A percentile compares a stretch with the other conserved stretches of the same genome.
Conservation (phyloP, 1,139 yeast species). For the Geotrichum candidum region DNA sequence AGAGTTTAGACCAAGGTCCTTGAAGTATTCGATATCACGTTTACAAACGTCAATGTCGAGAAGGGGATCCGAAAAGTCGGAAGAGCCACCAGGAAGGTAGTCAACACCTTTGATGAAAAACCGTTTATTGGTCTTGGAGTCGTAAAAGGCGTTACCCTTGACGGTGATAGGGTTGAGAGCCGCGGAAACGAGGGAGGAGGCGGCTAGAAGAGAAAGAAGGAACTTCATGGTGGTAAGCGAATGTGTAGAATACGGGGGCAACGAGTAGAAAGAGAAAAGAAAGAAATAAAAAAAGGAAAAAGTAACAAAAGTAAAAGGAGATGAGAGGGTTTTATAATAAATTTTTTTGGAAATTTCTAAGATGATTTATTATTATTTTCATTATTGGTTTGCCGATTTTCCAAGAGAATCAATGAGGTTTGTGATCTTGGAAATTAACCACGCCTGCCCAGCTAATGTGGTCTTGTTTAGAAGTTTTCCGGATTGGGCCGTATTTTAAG, state of each 20-base stretch:
- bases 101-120: constrained; percentile 79
- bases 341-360: too few species aligned
- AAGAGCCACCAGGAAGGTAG: constrained; percentile 64
- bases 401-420: not conserved
- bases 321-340: not conserved
- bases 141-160: constrained; percentile 56
- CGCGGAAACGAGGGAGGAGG: constrained; percentile 8
- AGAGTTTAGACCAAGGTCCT: constrained; percentile 73
- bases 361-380: too few species aligned
- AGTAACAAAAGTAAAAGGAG: not conserved
- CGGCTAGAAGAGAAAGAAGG: not conserved
- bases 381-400: not conserved
- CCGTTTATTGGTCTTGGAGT: constrained; percentile 59
- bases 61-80: constrained; percentile 61
- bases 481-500: not conserved
- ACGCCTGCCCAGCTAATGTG: not conserved
- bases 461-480: not conserved
- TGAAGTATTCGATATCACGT: constrained; percentile 68
- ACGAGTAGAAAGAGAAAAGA: not conserved
- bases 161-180: constrained; percentile 28
- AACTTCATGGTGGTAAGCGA: not conserved
- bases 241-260: not conserved
- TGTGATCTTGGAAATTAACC: not conserved
- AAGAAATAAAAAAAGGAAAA: too few species aligned
- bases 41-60: constrained; percentile 61